These are phyloP conservation scores for Isatis lusitanica DNA, from an alignment of 441 rosid species.

Conservation along the genomic window DNA sequence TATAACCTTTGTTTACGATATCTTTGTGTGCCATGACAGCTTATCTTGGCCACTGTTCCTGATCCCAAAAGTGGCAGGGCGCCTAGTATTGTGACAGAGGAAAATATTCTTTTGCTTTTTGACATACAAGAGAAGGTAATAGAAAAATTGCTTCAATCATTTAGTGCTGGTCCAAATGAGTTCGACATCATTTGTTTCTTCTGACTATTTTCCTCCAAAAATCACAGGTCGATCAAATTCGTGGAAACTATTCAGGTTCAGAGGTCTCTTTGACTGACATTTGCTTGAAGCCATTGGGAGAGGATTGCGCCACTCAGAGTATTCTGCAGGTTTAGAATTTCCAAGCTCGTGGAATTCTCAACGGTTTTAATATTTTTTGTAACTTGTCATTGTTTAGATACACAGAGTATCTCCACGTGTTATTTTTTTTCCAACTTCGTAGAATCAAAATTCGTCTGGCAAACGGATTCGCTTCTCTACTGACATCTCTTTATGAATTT, in stretches of 20 bases:
- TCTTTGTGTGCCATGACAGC: slow-evolving; percentile 45
- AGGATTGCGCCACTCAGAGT: slow-evolving; percentile 96
- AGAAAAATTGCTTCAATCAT: neutral
- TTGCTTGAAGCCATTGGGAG: slow-evolving; percentile 91
- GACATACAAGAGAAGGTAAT: slow-evolving; percentile 73
- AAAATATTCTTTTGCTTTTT: slow-evolving; percentile 66
- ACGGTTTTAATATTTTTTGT: slow-evolving; percentile 9
- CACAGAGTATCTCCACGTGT: slow-evolving; percentile 6
- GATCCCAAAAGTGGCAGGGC: slow-evolving; percentile 48
- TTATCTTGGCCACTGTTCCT: slow-evolving; percentile 64
- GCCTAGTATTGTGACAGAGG: slow-evolving; percentile 65
- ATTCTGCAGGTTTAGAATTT: slow-evolving; percentile 73
- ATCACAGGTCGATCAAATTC: slow-evolving; percentile 80
- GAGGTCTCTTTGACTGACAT: slow-evolving; percentile 74
- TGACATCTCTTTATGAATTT: slow-evolving; percentile 21
- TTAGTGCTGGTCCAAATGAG: slow-evolving; percentile 22
- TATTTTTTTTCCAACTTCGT: slow-evolving; percentile 2
- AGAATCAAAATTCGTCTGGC: slow-evolving; percentile 23
- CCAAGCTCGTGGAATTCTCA: slow-evolving; percentile 12
- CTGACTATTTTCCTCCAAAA: slow-evolving; percentile 26
- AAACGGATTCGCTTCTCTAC: slow-evolving; percentile 9
- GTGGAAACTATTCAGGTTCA: slow-evolving; percentile 73
- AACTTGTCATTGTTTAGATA: slow-evolving; percentile 14
- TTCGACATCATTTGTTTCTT: slow-evolving; percentile 22
- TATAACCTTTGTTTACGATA: slow-evolving; percentile 19